Percentiles rank a stretch among this genome's conserved stretches.
phyloP scores from a whole-genome alignment of 1,139 yeast genomes.

The Yamadazyma aaseri region DNA sequence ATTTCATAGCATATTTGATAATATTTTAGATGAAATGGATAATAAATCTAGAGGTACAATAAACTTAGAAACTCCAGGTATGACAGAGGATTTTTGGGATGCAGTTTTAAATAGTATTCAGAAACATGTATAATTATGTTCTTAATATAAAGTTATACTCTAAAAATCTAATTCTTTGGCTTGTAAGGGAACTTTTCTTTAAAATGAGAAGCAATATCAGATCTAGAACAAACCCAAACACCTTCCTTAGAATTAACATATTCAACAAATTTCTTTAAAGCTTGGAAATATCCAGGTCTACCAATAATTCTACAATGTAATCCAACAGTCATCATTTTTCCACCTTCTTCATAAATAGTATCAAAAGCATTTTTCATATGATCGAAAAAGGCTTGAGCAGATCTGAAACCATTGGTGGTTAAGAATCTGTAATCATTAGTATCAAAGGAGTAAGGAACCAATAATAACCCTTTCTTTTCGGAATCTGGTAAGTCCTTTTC shows the following conservation, averaged over 20 bases:
- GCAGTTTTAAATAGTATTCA: conserved; percentile 10
- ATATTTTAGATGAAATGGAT: conserved; percentile 10
- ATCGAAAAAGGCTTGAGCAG: conserved; percentile 16
- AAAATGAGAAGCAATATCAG: conserved; percentile 32
- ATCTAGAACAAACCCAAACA: conserved; percentile 37
- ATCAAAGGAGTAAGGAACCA: conserved; percentile 18
- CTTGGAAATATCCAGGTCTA: conserved; percentile 34
- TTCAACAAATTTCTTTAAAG: conserved; percentile 32
- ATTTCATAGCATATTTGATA: conserved; percentile 16
- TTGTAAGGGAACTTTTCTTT: conserved; percentile 19
- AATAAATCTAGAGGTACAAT: background rate
- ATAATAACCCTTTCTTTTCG: conserved; percentile 18
- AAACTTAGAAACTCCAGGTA: conserved; percentile 1
- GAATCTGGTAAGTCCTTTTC: conserved; percentile 16
- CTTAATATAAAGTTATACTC: background rate
- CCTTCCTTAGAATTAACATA: conserved; percentile 27
- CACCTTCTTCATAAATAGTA: conserved; percentile 34
- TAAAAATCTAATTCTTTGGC: conserved; percentile 7
- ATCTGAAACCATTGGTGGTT: conserved; percentile 16
- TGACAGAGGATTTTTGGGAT: conserved; percentile 15
- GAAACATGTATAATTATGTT: background rate
- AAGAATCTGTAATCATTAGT: conserved; percentile 18
- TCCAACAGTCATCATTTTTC: conserved; percentile 36
- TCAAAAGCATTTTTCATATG: conserved; percentile 31
- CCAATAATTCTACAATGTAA: conserved; percentile 36